These are phyloP conservation scores for Vachellia pachyceras DNA, from an alignment of 306 rosid species.

Conservation along the genomic window DNA sequence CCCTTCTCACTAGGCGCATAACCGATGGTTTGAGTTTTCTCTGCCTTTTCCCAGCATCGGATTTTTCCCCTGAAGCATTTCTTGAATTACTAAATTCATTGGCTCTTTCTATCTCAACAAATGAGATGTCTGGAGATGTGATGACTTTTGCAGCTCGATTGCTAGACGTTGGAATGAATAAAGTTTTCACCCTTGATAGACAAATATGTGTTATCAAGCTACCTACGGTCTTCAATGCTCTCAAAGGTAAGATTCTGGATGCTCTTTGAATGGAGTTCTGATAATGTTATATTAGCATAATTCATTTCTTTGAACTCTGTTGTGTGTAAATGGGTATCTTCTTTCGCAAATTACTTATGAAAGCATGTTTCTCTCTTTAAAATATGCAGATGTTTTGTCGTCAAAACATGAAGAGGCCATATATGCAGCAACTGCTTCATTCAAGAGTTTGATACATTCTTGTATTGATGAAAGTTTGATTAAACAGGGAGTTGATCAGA, in stretches of 20 bases:
- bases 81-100: conserved; percentile 66
- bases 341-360: conserved; percentile 18
- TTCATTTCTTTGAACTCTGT: neutral
- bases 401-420: conserved; percentile 89
- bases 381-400: conserved; percentile 74
- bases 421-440: conserved; percentile 63
- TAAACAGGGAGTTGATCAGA: conserved; percentile 79
- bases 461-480: conserved; percentile 81
- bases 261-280: neutral
- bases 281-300: neutral
- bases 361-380: conserved; percentile 24
- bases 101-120: conserved; percentile 61
- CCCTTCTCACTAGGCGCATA: conserved; percentile 74
- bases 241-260: conserved; percentile 61
- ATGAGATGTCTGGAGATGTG: conserved; percentile 75
- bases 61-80: conserved; percentile 64
- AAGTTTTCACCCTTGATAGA: conserved; percentile 64
- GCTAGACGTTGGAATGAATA: conserved; percentile 78
- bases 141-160: conserved; percentile 75
- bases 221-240: conserved; percentile 70
- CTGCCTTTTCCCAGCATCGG: conserved; percentile 56
- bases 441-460: conserved; percentile 64
- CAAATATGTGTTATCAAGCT: conserved; percentile 71
- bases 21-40: conserved; percentile 73
- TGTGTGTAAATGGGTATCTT: conserved; percentile 3